Evolutionary conservation across 352 stramenopile genomes (phyloP).

Genomic region (Ochromonadaceae sp.): DNA sequence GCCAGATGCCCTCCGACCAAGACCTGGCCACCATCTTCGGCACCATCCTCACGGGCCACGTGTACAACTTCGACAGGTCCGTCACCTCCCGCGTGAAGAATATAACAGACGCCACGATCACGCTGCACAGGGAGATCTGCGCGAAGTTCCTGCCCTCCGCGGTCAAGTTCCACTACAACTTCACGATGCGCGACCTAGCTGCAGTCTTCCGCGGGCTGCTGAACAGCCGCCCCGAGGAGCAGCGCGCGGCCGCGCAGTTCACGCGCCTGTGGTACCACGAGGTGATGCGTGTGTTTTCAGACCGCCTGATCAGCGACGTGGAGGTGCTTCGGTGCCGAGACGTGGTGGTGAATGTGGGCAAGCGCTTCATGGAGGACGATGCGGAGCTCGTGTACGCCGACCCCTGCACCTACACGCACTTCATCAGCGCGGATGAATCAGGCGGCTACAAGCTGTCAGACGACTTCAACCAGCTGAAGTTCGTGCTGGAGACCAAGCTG

Average conservation of each 20-base stretch:
- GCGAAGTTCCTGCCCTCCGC: constrained; percentile 61
- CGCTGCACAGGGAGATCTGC: constrained; percentile 51
- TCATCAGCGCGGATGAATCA: too few relatives aligned
- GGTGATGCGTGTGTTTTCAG: constrained; percentile 68
- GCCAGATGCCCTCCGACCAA: constrained; percentile 32
- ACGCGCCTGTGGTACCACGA: constrained; percentile 72
- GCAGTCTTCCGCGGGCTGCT: constrained; percentile 66
- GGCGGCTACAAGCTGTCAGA: background rate
- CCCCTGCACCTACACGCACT: constrained; percentile 38
- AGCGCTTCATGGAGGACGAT: constrained; percentile 67
- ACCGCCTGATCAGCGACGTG: constrained; percentile 70
- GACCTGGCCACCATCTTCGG: constrained; percentile 37
- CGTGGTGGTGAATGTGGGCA: constrained; percentile 57
- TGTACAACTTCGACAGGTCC: constrained; percentile 32
- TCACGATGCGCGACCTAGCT: constrained; percentile 69
- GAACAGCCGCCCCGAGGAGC: constrained; percentile 43
- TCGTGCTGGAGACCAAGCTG: constrained; percentile 43
- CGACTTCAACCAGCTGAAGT: constrained; percentile 12
- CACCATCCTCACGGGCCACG: constrained; percentile 32
- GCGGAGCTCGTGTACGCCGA: constrained; percentile 52
- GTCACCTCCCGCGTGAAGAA: constrained; percentile 30
- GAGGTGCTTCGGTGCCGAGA: constrained; percentile 57
- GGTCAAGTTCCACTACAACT: constrained; percentile 80
- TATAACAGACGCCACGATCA: constrained; percentile 56
- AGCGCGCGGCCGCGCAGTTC: constrained; percentile 46